These are phyloP conservation scores for Claviceps humidiphila DNA, from an alignment of 2,329 filamentous ascomycete species.

Conservation along the genomic window DNA sequence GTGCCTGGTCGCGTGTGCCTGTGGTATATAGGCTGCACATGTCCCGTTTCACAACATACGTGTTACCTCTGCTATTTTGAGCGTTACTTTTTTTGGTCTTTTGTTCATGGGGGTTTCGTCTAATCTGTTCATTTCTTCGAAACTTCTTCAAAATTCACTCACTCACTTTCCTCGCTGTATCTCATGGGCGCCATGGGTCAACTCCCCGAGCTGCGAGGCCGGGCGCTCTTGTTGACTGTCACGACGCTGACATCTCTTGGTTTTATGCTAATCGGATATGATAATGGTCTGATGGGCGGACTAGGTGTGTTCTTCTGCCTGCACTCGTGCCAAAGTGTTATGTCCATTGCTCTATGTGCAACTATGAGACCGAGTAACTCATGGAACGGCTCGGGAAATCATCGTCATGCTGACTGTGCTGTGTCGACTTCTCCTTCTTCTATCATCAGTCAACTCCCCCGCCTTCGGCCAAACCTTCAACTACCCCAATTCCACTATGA, in stretches of 20 bases:
- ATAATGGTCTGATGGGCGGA: conserved; percentile 32
- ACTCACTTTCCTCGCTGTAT: no score
- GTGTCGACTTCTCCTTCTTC: no score
- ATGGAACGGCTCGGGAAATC: no score
- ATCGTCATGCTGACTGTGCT: no score
- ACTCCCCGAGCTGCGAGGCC: conserved; percentile 13
- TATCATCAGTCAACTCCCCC: conserved; percentile 20
- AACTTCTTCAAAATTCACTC: no score
- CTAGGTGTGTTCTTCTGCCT: conserved; percentile 10
- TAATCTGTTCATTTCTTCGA: no score
- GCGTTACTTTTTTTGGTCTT: not conserved
- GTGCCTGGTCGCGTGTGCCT: no score
- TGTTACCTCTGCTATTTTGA: no score
- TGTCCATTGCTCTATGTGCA: not conserved
- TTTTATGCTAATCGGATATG: conserved; percentile 34
- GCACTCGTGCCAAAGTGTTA: not conserved
- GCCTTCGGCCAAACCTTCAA: conserved; percentile 28
- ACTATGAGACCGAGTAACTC: no score
- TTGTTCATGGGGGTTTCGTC: no score
- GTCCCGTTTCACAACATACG: no score
- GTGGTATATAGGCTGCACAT: no score
- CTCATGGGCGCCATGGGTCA: not conserved
- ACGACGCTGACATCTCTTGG: conserved; percentile 31
- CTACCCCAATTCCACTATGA: conserved; percentile 25
- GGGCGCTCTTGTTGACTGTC: conserved; percentile 26